Evolutionary conservation across 129 eudicot genomes (phyloP), one percentile per base, ranked within the genome.

Genomic region (Glebionis coronaria): DNA sequence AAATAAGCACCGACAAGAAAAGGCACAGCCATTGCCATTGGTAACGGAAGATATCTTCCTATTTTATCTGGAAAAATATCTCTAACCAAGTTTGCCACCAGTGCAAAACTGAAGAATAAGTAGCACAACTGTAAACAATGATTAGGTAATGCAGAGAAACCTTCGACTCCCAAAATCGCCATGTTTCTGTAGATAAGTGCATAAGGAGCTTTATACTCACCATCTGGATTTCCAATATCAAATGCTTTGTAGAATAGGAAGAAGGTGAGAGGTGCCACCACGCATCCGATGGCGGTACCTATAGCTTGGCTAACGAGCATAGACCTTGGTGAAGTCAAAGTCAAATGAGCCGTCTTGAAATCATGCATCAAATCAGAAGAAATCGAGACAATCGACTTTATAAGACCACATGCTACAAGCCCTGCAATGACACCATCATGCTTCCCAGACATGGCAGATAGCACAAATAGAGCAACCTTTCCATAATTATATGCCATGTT

Each of bases 21-120:
- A 4, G 97, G 97, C 40, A 91, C 94, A 2, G 90, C 97, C 97
- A 91, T 91, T 8, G 97, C 97, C 95, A 91, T 91, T 5, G 97
- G 97, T 19, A 87, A 86, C 0, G 97, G 97, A 15, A 91, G 44
- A 74, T 74, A 81, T 14, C 66, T 85, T 66, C 90, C 87, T 12
- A 79, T 16, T 67, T 61, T 75, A 79, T 63, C 68, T 0, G 90
- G 96, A 42, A 45, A 54, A 16, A 78, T 8, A 28, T 91, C 96
- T 67, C 97, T 81, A 52, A 74, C 5, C 49, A 88, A 73, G 73
- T 91, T 91, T 8, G 83, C 78, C 46, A 61, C 0, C 16, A 91
- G 64, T 1, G 97, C 96, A 75, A 91, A 91, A n/a, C 69, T 79
- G 40, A 88, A 87, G 63, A 91, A 87, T 49, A 85, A 80, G 44